These are phyloP conservation scores for Stentor roeselii DNA, from an alignment of 73 alveolate genomes.

Conservation along the genomic window DNA sequence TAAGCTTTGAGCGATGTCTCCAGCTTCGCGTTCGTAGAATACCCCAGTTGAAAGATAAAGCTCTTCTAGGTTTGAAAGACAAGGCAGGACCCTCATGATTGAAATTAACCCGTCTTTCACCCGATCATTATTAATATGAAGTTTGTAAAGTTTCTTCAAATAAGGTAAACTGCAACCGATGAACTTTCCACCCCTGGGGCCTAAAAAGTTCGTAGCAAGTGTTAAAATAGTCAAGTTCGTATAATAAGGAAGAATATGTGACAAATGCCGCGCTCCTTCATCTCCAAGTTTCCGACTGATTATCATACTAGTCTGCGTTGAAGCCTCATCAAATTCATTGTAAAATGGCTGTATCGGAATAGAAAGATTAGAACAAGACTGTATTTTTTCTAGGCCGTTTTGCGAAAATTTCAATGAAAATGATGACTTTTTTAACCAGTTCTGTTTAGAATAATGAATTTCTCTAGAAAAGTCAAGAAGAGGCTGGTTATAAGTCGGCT, in stretches of 20 bases:
- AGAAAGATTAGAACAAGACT: background rate
- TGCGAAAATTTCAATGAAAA: background rate
- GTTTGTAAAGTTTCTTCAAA: constrained; percentile 3
- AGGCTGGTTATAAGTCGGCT: background rate
- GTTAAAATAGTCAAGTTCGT: background rate
- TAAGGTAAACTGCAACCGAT: background rate
- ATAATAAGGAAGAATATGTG: constrained; percentile 17
- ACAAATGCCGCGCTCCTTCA: constrained; percentile 22
- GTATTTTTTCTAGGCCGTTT: background rate
- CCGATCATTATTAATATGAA: constrained; percentile 11
- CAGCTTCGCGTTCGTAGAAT: constrained; percentile 5
- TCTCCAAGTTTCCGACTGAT: constrained; percentile 22
- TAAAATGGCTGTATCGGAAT: background rate
- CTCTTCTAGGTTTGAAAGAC: background rate
- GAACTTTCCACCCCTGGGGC: constrained; percentile 15
- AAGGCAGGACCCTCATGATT: background rate
- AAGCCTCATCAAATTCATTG: background rate
- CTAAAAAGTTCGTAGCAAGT: background rate
- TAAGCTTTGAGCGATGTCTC: background rate
- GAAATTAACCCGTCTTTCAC: constrained; percentile 14
- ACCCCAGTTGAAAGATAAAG: background rate
- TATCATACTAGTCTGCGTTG: background rate
- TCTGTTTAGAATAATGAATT: background rate
- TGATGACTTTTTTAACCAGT: background rate
- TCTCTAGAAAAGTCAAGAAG: background rate